Evolutionary conservation across 352 stramenopile genomes (phyloP).

Genomic region (Globisporangium splendens): DNA sequence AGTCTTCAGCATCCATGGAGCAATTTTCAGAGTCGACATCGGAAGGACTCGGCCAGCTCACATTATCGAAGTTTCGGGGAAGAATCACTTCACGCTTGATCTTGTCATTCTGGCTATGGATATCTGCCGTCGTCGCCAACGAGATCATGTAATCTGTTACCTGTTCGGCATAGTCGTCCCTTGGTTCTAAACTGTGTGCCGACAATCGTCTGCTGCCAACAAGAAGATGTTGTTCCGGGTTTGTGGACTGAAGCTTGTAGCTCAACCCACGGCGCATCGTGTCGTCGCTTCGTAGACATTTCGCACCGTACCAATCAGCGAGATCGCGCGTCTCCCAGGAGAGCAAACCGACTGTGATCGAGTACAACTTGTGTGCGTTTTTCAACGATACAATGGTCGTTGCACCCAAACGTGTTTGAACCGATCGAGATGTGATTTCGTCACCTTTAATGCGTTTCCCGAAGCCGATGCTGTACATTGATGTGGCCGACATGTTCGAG

Average conservation of each 20-base stretch:
- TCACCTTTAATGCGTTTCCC: constrained; percentile 8
- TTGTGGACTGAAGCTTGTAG: background rate
- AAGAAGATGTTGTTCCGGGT: background rate
- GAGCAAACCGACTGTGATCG: constrained; percentile 4
- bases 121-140: background rate
- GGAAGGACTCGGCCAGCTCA: background rate
- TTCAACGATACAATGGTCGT: constrained; percentile 2
- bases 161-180: no score
- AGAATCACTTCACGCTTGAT: background rate
- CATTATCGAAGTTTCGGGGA: background rate
- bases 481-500: background rate
- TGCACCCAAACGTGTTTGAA: background rate
- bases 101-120: background rate
- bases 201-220: background rate
- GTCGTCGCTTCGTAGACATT: background rate
- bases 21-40: background rate
- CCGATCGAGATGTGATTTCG: background rate
- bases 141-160: no score
- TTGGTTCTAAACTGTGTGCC: no score
- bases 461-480: constrained; percentile 4
- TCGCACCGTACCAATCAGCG: background rate
- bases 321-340: constrained; percentile 5
- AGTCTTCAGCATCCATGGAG: background rate
- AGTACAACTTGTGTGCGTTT: constrained; percentile 11
- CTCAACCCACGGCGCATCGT: background rate